Evolutionary conservation across 2,329 filamentous ascomycete genomes (phyloP).

Genomic region (Leptoxyphium fumago): DNA sequence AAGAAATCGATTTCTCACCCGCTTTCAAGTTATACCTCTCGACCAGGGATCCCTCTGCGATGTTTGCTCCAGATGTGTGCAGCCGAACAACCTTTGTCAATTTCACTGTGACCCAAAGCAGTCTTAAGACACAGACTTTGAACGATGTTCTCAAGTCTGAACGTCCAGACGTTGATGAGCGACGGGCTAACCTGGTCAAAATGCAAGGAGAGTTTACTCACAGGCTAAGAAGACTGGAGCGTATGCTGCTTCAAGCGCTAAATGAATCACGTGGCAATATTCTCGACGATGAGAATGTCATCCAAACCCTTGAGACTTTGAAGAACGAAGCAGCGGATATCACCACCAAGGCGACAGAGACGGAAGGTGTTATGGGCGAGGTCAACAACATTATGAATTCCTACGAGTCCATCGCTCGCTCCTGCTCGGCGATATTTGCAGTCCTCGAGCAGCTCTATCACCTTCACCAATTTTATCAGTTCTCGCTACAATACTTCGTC

Average conservation of each 20-base stretch:
- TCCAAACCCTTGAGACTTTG: slow-evolving; percentile 90
- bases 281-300: slow-evolving; percentile 93
- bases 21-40: slow-evolving; percentile 91
- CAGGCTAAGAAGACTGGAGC: slow-evolving; percentile 91
- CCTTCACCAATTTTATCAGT: slow-evolving; percentile 98
- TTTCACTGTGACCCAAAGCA: slow-evolving; percentile 97
- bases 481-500: slow-evolving; percentile 94
- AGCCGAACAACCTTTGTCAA: slow-evolving; percentile 98
- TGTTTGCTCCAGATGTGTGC: slow-evolving; percentile 92
- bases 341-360: slow-evolving; percentile 88
- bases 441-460: slow-evolving; percentile 95
- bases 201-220: slow-evolving; percentile 98
- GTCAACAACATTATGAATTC: slow-evolving; percentile 91
- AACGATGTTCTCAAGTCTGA: slow-evolving; percentile 97
- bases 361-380: slow-evolving; percentile 94
- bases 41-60: slow-evolving; percentile 88
- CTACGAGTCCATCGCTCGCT: slow-evolving; percentile 83
- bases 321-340: slow-evolving; percentile 98
- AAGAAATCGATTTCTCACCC: slow-evolving; percentile 97
- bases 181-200: slow-evolving; percentile 94
- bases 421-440: slow-evolving; percentile 94
- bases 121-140: slow-evolving; percentile 91
- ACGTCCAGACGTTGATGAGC: slow-evolving; percentile 90
- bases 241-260: slow-evolving; percentile 80
- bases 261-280: slow-evolving; percentile 98